Percentiles rank a stretch among this genome's conserved stretches.
These are phyloP conservation scores for Catharanthus roseus DNA, from an alignment of 257 asterid genomes.

Conservation along the genomic window DNA sequence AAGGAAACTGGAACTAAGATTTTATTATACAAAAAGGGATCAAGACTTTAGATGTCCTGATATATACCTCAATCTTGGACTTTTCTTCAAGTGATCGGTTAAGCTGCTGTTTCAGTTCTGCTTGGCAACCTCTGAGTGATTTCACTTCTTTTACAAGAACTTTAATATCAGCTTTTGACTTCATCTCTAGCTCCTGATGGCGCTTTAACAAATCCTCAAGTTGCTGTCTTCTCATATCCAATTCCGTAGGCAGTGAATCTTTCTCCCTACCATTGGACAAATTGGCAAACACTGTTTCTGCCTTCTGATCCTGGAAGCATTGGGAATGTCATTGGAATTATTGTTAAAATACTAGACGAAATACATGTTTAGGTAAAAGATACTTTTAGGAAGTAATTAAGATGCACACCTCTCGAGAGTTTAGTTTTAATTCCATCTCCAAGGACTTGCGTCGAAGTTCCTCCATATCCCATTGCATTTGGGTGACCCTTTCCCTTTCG, in stretches of 20 bases:
- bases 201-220: conserved; percentile 56
- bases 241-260: conserved; percentile 44
- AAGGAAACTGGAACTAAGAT: background rate
- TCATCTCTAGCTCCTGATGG: conserved; percentile 67
- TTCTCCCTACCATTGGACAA: conserved; percentile 37
- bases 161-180: conserved; percentile 81
- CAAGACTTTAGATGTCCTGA: conserved; percentile 17
- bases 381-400: conserved; percentile 19
- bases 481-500: conserved; percentile 90
- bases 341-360: background rate
- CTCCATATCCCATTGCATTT: conserved; percentile 99
- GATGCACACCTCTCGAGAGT: conserved; percentile 53
- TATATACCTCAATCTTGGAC: conserved; percentile 58
- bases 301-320: conserved; percentile 40
- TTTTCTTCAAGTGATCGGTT: conserved; percentile 50
- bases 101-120: conserved; percentile 62
- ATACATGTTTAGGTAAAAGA: conserved; percentile 10
- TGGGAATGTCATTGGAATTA: conserved; percentile 8
- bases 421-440: conserved; percentile 84
- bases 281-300: conserved; percentile 25
- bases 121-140: conserved; percentile 73
- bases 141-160: conserved; percentile 88
- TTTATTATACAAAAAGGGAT: background rate
- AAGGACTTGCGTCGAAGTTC: conserved; percentile 73
- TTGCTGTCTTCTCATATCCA: conserved; percentile 52